Evolutionary conservation across 2,329 filamentous ascomycete species (phyloP), one percentile per base, ranked within the genome.

Genomic region (Emydomyces testavorans): DNA sequence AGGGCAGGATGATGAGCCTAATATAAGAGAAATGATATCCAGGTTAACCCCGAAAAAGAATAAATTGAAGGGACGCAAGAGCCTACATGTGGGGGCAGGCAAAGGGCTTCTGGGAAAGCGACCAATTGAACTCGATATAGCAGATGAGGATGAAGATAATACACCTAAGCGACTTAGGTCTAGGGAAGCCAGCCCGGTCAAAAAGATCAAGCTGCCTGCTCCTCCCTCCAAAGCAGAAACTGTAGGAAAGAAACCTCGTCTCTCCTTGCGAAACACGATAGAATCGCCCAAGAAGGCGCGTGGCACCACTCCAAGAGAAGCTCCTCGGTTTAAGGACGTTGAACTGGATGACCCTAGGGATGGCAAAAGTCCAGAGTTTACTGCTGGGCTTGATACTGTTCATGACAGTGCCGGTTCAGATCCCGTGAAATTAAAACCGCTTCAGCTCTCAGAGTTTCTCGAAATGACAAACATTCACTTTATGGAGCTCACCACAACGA

Each of bases 401-500:
- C 15, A 28, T 3, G 18, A 24, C 6, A 3, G 10, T 21, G 13
- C 7, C 16, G 36, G n/a, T 18, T 4, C 38, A 10, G 15, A 2
- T 13, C 5, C 21, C 6, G 37, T 56, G 70, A 24, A 67, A 73
- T 38, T 63, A 4, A 74, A 78, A n/a, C 72, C 74, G 18, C 88
- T 94, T 46, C 83, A 89, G 38, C 73, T 98, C 2, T 87, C 94
- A 57, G 85, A 94, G 46, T 98, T 98, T 66, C 70, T 98, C 37
- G 86, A 93, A 53, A 81, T 94, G 79, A 95, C 90, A 2, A 93
- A 86, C 50, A 94, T 98, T 58, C 85, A 89, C 46, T 98, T 98
- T 68, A 95, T 98, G 85, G 92, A 98, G 62, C 73, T 98, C 42
- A 94, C 83, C n/a, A 94, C 90, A 0, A 95, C 89, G 1, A 96